phyloP scores from a whole-genome alignment of 1,284 basidiomycete species.

The Pyrrhoderma lamaoense region DNA sequence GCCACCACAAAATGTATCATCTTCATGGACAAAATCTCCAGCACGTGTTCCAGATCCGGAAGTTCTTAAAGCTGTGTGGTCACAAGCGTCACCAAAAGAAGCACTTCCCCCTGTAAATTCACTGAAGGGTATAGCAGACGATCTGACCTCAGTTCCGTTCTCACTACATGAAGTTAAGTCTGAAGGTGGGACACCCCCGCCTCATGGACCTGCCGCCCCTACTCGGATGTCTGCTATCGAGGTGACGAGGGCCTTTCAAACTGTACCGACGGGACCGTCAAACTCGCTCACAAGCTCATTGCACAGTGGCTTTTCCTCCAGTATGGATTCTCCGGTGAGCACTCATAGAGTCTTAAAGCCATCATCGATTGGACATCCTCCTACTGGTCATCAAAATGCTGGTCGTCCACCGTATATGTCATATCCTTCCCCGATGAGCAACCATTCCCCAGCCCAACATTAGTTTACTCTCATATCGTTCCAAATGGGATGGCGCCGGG shows the following conservation, averaged over 20 bases:
- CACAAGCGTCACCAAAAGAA: conserved; percentile 62
- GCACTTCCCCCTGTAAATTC: conserved; percentile 64
- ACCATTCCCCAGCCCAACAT: conserved; percentile 49
- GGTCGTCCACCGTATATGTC: conserved; percentile 44
- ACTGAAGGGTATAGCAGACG: conserved; percentile 69
- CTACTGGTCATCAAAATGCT: conserved; percentile 34
- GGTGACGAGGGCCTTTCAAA: conserved; percentile 76
- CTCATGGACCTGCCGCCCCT: conserved; percentile 41
- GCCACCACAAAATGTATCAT: conserved; percentile 20
- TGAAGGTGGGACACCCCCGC: conserved; percentile 72
- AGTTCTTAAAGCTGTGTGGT: conserved; percentile 77
- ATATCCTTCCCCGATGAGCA: conserved; percentile 62
- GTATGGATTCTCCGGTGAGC: conserved; percentile 26
- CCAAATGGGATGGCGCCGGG: conserved; percentile 45
- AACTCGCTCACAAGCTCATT: conserved; percentile 16
- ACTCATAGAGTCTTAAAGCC: conserved; percentile 27
- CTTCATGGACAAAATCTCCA: conserved; percentile 55
- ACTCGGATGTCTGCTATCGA: conserved; percentile 73
- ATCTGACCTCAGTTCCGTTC: conserved; percentile 66
- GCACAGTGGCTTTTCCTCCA: conserved; percentile 9
- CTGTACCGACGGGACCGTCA: conserved; percentile 54
- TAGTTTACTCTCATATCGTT: conserved; percentile 56
- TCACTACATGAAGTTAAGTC: conserved; percentile 75
- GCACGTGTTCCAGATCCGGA: conserved; percentile 66
- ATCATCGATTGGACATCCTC: conserved; percentile 30